Conservation (phyloP, 352 stramenopile species). For the Peronospora farinosa region DNA sequence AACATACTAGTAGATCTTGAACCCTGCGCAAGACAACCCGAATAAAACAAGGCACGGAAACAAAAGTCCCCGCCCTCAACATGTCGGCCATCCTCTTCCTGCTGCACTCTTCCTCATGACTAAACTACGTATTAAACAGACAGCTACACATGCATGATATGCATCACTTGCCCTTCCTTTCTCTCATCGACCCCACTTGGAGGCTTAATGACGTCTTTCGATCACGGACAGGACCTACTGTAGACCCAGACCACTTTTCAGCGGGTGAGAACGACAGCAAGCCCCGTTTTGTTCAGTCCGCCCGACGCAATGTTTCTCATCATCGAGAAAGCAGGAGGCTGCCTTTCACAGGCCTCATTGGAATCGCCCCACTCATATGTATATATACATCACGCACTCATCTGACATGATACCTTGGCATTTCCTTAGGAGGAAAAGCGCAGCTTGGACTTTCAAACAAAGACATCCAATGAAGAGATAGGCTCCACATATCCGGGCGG, state of each 20-base stretch:
- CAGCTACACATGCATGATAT: slow-evolving; percentile 11
- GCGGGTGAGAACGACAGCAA: slow-evolving; percentile 37
- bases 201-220: slow-evolving; percentile 66
- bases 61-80: slow-evolving; percentile 21
- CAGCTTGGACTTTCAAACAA: slow-evolving; percentile 18
- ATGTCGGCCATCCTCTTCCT: slow-evolving; percentile 18
- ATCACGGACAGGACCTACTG: slow-evolving; percentile 44
- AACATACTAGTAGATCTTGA: background rate
- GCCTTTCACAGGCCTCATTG: slow-evolving; percentile 18
- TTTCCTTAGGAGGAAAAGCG: slow-evolving; percentile 15
- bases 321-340: slow-evolving; percentile 55
- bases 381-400: slow-evolving; percentile 19
- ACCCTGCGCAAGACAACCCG: background rate
- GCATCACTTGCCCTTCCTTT: slow-evolving; percentile 27
- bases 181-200: slow-evolving; percentile 59
- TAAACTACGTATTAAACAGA: slow-evolving; percentile 5
- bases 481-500: slow-evolving; percentile 26
- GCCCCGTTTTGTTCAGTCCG: slow-evolving; percentile 74
- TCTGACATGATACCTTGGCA: slow-evolving; percentile 2
- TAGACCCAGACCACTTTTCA: slow-evolving; percentile 59
- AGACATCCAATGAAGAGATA: slow-evolving; percentile 15
- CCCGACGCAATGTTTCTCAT: slow-evolving; percentile 82
- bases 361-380: slow-evolving; percentile 27
- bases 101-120: slow-evolving; percentile 24
- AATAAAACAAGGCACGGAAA: slow-evolving; percentile 11